phyloP scores from a whole-genome alignment of 2,329 filamentous ascomycete genomes.

The Colletotrichum sp. region DNA sequence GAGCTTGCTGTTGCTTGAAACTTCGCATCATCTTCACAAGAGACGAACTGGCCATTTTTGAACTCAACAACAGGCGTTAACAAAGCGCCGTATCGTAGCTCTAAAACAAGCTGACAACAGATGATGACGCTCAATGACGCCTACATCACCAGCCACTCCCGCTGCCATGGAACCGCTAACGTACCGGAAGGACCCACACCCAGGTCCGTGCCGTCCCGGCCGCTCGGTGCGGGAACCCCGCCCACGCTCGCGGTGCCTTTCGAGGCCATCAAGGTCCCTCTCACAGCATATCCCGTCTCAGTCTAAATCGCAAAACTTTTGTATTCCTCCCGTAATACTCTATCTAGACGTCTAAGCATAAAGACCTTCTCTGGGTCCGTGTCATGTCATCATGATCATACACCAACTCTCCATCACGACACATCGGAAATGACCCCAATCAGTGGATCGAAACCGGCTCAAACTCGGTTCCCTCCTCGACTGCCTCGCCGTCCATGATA shows the following conservation, averaged over 20 bases:
- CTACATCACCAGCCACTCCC: constrained; percentile 6
- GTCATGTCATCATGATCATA: neutral
- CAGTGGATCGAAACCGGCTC: constrained; percentile 14
- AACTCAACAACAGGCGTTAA: rapidly evolving
- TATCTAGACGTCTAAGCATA: neutral
- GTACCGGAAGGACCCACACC: neutral
- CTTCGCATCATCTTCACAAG: rapidly evolving
- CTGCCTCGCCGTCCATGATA: constrained; percentile 10
- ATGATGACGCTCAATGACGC: constrained; percentile 19
- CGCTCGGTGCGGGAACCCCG: neutral
- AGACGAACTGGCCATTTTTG: neutral
- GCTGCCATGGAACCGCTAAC: neutral
- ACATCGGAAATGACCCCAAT: neutral
- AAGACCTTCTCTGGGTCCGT: neutral
- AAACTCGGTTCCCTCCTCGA: neutral
- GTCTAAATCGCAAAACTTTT: neutral
- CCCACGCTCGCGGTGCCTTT: neutral
- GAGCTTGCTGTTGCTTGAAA: neutral
- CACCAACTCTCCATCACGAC: rapidly evolving
- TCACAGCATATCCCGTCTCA: neutral
- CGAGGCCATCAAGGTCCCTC: neutral
- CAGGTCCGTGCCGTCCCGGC: constrained; percentile 4
- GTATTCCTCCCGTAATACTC: neutral
- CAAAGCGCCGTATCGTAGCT: neutral
- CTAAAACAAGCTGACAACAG: neutral